Conservation (phyloP, 805 yeast species). For the Limtongia smithiae region DNA sequence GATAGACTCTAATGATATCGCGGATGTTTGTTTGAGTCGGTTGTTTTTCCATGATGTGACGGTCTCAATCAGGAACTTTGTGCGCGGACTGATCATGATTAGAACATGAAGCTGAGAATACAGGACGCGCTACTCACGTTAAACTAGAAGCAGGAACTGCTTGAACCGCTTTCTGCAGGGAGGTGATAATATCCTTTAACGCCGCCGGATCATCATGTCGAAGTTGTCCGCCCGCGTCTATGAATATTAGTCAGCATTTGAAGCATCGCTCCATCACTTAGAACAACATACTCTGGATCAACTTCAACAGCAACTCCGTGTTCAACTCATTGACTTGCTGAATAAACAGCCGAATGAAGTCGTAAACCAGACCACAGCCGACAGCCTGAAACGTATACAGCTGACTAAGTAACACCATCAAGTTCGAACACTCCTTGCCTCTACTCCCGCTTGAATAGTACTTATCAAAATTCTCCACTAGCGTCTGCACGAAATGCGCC, state of each 20-base stretch:
- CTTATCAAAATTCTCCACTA: constrained; percentile 66
- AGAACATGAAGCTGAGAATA: background rate
- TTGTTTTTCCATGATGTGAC: constrained; percentile 83
- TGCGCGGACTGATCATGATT: constrained; percentile 51
- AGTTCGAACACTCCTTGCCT: constrained; percentile 54
- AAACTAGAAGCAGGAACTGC: constrained; percentile 33
- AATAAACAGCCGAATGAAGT: constrained; percentile 54
- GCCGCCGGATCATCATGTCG: constrained; percentile 88
- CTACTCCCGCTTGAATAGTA: constrained; percentile 36
- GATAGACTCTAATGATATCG: constrained; percentile 47
- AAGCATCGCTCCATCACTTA: background rate
- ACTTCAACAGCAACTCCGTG: constrained; percentile 71
- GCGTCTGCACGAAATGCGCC: constrained; percentile 73
- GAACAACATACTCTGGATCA: constrained; percentile 49
- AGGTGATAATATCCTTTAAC: constrained; percentile 68
- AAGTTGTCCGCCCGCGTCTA: constrained; percentile 71
- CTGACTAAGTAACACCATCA: constrained; percentile 70
- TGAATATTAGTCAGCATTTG: background rate
- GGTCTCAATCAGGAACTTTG: constrained; percentile 79
- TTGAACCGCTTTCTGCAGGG: constrained; percentile 49
- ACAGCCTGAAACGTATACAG: constrained; percentile 74
- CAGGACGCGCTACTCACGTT: constrained; percentile 7
- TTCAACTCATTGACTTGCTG: constrained; percentile 60
- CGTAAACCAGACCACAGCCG: constrained; percentile 72
- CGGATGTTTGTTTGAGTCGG: constrained; percentile 50